phyloP scores from a whole-genome alignment of 2,329 filamentous ascomycete genomes.

The Penicillium sclerotigenum region DNA sequence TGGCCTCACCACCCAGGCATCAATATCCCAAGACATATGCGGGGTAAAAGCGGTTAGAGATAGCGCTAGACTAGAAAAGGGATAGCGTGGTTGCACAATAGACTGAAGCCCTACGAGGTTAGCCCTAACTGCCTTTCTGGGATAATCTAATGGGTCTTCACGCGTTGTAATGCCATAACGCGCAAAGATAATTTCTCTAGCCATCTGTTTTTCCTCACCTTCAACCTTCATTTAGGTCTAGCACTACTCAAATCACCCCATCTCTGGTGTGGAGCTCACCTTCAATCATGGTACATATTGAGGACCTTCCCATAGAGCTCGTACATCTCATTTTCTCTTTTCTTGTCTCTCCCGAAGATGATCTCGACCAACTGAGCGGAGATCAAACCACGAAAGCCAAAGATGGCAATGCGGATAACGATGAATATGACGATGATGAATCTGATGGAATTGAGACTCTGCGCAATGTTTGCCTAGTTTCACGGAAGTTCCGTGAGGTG shows the following conservation, averaged over 20 bases:
- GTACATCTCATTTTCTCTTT: slow-evolving; percentile 17
- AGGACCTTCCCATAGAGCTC: slow-evolving; percentile 21
- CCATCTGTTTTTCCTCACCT: not conserved
- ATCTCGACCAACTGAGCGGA: not conserved
- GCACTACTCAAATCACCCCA: not conserved
- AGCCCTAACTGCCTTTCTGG: not conserved
- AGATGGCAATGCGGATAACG: not conserved
- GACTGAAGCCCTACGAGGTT: not conserved
- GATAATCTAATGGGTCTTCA: not conserved
- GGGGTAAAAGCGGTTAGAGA: not conserved
- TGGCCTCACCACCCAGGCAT: too few species aligned
- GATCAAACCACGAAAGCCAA: not conserved
- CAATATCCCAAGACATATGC: not conserved
- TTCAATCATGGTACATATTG: slow-evolving; percentile 16
- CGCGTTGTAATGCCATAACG: not conserved
- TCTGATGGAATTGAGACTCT: slow-evolving; percentile 1
- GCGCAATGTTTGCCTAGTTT: slow-evolving; percentile 22
- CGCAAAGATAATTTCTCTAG: not conserved
- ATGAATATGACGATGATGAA: not conserved
- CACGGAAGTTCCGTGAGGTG: slow-evolving; percentile 17
- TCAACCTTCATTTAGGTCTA: not conserved
- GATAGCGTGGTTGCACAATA: not conserved
- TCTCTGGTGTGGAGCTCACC: not conserved
- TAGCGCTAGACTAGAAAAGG: not conserved
- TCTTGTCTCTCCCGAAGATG: not conserved